Evolutionary conservation across 495 filamentous ascomycete species (phyloP), one percentile per base, ranked within the genome.

Genomic region (Aspergillus sclerotiicarbonarius): DNA sequence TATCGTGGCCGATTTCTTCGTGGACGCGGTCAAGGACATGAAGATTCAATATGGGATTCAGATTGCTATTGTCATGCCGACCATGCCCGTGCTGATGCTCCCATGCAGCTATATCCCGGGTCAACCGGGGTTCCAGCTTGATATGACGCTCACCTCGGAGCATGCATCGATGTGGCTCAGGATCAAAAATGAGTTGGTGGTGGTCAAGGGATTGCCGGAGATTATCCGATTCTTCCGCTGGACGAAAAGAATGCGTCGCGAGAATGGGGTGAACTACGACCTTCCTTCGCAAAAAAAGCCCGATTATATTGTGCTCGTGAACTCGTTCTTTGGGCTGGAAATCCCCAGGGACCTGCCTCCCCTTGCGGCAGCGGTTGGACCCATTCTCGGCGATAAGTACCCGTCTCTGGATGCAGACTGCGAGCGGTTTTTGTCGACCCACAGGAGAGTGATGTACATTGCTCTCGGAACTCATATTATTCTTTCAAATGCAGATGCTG

Each of bases 321-420:
- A 76, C 47, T 73, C 72, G 0, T 76, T 78, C 56, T 71, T 66
- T 19, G 75, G 75, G 2, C 58, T 78, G 6, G 75, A 78, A 39
- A 64, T 67, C 8, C 67, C 73, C 0, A 65, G 66, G 39, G 75
- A 77, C 58, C 46, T 76, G 7, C 75, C 75, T 2, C 73, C 75
- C 51, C 59, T 30, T 56, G 65, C 41, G 62, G 20, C 67, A 9
- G 48, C 68, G 6, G 66, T 76, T 7, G 75, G 75, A 0, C 75
- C 75, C 16, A 53, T 77, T 6, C 56, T 77, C 8, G 47, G 56
- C 8, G 68, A 71, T 41, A 49, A 48, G 1, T 75, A 63, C 25
- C 53, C 63, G 9, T 60, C 67, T 2, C 54, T 76, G 10, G 65
- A 67, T 20, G 46, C 16, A 13, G 15, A 58, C 5, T 62, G 49